phyloP scores from a whole-genome alignment of 1,284 basidiomycete species.

The Coriolopsis trogii region DNA sequence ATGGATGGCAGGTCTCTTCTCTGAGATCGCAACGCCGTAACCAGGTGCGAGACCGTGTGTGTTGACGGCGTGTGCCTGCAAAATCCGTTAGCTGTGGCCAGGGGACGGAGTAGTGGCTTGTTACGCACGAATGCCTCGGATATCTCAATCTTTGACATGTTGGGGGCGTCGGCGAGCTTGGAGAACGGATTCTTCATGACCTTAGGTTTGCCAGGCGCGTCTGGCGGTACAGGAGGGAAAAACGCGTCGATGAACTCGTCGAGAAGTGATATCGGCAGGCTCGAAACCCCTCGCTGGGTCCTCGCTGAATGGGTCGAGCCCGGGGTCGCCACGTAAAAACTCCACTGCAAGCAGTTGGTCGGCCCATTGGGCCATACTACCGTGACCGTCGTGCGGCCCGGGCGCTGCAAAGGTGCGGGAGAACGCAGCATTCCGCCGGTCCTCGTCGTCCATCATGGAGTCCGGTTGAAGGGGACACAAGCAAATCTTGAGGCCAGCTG shows the following conservation, averaged over 20 bases:
- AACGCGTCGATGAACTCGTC: background rate
- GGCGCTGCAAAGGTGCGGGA: background rate
- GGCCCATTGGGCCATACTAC: background rate
- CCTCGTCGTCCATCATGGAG: background rate
- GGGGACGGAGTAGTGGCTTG: no score
- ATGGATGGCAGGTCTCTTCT: background rate
- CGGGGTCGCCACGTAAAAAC: background rate
- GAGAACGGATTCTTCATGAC: no score
- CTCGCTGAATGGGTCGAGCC: conserved; percentile 6
- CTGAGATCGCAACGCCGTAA: background rate
- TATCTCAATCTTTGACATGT: no score
- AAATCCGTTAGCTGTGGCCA: background rate
- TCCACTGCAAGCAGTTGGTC: conserved; percentile 1
- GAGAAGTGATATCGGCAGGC: background rate
- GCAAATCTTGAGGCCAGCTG: background rate
- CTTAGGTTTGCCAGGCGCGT: background rate
- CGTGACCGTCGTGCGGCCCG: no score
- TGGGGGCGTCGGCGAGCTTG: no score
- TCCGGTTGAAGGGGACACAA: background rate
- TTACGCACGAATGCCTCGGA: background rate
- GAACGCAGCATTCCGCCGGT: background rate
- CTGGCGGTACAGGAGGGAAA: no score
- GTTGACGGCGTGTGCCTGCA: background rate
- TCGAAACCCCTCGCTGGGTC: background rate
- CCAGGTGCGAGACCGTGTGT: background rate